Evolutionary conservation across 2,329 filamentous ascomycete genomes (phyloP), one percentile per base, ranked within the genome.

Genomic region (Fusarium sp.): DNA sequence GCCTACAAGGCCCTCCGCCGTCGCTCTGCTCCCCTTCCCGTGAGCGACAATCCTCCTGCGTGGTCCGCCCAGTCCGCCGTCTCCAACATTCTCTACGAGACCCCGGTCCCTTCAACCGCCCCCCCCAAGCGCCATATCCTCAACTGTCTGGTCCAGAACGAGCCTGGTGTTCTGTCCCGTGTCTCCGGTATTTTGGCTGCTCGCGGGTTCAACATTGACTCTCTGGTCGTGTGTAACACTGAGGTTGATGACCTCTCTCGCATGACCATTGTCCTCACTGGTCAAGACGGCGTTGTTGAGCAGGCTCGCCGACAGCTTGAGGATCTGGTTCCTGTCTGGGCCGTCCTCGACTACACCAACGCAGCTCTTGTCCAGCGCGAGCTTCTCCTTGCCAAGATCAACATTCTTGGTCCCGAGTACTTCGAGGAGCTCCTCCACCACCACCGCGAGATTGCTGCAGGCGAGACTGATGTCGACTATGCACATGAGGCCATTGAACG

Each of bases 1-100:
- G 95, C 95, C 79, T 98, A 98, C 90, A 99, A 99, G 87, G 94
- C 95, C 64, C 89, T 98, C 71, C 95, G 97, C 80, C 93, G 94
- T 78, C 94, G 95, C 74, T 93, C 95, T 68, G 92, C 93, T 25
- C 93, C 95, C 70, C 90, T 94, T 27, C 93, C 97, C 59, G 93
- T 94, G 61, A 91, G 90, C 74, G 90, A 93, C 75, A 87, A 93
- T 62, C 88, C 92, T 33, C 91, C 93, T 39, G 87, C 94, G 15
- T 94, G 94, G 87, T 97, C 95, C 79, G 95, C 95, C 41, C 95
- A 96, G 76, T 94, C 96, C 22, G 96, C 96, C 75, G 96, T 99
- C 74, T 97, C 94, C 80, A 97, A 95, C 82, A 99, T 99, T 80
- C 93, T 99, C 83, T 99, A 99, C 87, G 96, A 99, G 88, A 98